These are phyloP conservation scores for Colletotrichum sp. DNA, from an alignment of 2,329 filamentous ascomycete genomes.

Conservation along the genomic window DNA sequence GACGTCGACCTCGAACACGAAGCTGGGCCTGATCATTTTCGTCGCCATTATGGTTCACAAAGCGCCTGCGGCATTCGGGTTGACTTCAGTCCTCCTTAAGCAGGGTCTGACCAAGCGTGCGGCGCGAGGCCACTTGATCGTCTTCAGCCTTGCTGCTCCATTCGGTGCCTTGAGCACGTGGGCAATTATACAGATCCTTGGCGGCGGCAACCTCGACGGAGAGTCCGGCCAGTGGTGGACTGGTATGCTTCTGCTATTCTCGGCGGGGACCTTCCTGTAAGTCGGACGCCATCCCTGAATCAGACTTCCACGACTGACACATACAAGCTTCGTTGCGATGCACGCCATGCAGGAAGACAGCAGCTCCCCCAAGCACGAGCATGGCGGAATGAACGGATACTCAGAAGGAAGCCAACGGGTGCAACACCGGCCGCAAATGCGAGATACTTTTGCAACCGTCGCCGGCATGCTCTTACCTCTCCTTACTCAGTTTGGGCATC, in stretches of 20 bases:
- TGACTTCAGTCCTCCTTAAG: constrained; percentile 89
- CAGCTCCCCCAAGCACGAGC: constrained; percentile 55
- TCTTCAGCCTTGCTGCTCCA: constrained; percentile 92
- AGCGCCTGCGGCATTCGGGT: constrained; percentile 91
- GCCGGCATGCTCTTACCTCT: constrained; percentile 80
- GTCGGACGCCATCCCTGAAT: constrained; percentile 33
- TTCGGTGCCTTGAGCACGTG: constrained; percentile 86
- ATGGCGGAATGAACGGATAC: constrained; percentile 59
- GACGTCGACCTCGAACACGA: constrained; percentile 73
- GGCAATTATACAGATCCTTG: constrained; percentile 76
- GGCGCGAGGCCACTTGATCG: constrained; percentile 81
- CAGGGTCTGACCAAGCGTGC: constrained; percentile 89
- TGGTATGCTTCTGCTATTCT: constrained; percentile 92
- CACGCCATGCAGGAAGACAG: constrained; percentile 91
- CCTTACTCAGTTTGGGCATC: constrained; percentile 79
- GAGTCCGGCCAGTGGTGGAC: constrained; percentile 83
- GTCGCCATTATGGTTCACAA: constrained; percentile 98
- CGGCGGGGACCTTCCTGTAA: constrained; percentile 93
- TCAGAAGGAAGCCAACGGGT: constrained; percentile 50
- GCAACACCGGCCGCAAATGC: constrained; percentile 63
- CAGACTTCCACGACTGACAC: not conserved
- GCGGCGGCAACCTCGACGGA: constrained; percentile 63
- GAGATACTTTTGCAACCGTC: constrained; percentile 74
- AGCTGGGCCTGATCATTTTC: constrained; percentile 90
- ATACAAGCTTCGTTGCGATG: constrained; percentile 85